Evolutionary conservation across 441 rosid genomes (phyloP).

Genomic region (Adansonia rubrostipa): DNA sequence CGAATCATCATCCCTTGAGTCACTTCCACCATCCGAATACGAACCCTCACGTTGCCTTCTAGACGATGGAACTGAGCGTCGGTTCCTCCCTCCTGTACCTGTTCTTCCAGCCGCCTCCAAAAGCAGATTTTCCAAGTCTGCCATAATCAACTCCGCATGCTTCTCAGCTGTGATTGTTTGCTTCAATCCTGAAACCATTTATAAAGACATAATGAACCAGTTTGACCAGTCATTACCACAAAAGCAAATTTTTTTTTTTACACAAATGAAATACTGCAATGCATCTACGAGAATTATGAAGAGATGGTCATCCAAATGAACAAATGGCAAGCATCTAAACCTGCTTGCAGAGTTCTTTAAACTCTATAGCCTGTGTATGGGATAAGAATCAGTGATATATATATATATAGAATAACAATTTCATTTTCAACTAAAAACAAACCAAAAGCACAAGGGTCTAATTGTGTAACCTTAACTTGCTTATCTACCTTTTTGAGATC

Average conservation of each 20-base stretch:
- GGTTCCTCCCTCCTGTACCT: slow-evolving; percentile 55
- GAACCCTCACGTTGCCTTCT: slow-evolving; percentile 79
- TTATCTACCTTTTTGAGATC: neutral
- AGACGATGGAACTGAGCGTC: slow-evolving; percentile 57
- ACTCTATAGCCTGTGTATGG: neutral
- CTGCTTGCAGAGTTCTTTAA: neutral
- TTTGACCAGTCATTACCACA: neutral
- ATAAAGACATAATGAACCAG: neutral
- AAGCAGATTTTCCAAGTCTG: slow-evolving; percentile 84
- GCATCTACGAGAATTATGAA: neutral
- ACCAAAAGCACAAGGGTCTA: neutral
- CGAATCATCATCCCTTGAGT: slow-evolving; percentile 84
- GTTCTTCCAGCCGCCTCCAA: slow-evolving; percentile 98
- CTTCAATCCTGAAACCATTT: slow-evolving; percentile 14
- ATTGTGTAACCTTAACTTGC: neutral
- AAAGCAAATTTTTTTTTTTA: no score
- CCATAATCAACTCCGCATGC: slow-evolving; percentile 44
- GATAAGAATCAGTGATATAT: neutral
- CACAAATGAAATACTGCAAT: neutral
- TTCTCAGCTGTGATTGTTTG: neutral
- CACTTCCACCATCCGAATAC: slow-evolving; percentile 87
- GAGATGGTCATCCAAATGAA: neutral
- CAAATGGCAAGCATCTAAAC: neutral
- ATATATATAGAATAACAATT: neutral
- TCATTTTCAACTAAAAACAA: neutral